phyloP scores from a whole-genome alignment of 2,329 filamentous ascomycete genomes.

The Fusarium pseudograminearum region DNA sequence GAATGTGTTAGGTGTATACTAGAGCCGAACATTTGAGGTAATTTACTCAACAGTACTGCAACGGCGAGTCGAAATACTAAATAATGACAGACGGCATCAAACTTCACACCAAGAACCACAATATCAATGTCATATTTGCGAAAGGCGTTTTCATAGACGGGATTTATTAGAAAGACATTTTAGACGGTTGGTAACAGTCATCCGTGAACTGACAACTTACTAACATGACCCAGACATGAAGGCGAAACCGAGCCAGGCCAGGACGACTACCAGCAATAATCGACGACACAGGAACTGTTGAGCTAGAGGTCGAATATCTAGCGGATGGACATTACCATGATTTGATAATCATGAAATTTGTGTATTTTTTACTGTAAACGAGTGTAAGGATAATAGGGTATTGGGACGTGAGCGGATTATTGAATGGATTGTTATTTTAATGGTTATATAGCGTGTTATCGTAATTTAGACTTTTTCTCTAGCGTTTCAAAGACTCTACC shows the following conservation, averaged over 20 bases:
- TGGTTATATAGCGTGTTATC: neutral
- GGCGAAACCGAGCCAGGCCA: neutral
- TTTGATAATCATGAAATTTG: too few relatives aligned
- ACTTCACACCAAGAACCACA: conserved; percentile 15
- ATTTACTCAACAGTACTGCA: accelerated
- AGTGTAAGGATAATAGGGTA: neutral
- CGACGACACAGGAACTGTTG: neutral
- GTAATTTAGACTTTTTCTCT: neutral
- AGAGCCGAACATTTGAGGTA: conserved; percentile 19
- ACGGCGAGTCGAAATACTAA: neutral
- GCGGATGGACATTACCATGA: accelerated
- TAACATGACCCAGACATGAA: neutral
- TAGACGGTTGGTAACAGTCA: conserved; percentile 3
- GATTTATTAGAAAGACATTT: conserved; percentile 22
- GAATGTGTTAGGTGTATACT: conserved; percentile 5
- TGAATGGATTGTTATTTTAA: neutral
- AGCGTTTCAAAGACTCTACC: accelerated
- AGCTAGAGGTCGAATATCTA: neutral
- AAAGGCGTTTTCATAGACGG: conserved; percentile 11
- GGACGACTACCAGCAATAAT: neutral
- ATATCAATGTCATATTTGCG: conserved; percentile 15
- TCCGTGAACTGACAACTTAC: accelerated
- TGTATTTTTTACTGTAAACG: neutral
- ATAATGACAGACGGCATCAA: neutral
- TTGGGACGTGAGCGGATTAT: neutral